Percentiles rank a stretch among this genome's conserved stretches.
Evolutionary conservation across 2,329 filamentous ascomycete species (phyloP).

Genomic region (Parastagonospora avenae): DNA sequence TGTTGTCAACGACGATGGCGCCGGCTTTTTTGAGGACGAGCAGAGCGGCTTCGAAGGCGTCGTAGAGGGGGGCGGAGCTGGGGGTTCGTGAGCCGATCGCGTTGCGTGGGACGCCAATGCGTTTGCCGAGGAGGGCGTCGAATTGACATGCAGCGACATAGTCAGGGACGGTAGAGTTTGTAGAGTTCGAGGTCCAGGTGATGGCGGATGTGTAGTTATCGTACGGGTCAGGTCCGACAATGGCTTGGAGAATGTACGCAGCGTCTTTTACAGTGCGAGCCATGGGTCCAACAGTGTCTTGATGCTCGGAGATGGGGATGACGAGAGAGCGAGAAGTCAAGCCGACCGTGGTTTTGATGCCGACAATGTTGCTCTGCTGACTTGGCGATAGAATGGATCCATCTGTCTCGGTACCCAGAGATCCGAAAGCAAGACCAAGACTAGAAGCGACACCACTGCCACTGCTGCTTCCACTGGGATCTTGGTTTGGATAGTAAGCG

Average conservation of each 20-base stretch:
- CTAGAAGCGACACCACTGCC: conserved; percentile 66
- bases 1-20: conserved; percentile 63
- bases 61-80: conserved; percentile 48
- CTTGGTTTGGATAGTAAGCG: conserved; percentile 66
- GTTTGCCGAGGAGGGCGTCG: conserved; percentile 59
- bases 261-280: conserved; percentile 64
- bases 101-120: conserved; percentile 69
- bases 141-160: conserved; percentile 65
- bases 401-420: conserved; percentile 66
- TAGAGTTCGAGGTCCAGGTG: conserved; percentile 51
- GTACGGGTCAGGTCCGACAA: conserved; percentile 58
- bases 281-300: conserved; percentile 64
- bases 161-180: conserved; percentile 56
- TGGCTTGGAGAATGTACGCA: conserved; percentile 62
- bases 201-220: conserved; percentile 66
- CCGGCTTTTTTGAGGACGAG: conserved; percentile 60
- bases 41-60: conserved; percentile 63
- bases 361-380: conserved; percentile 65
- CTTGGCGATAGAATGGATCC: conserved; percentile 67
- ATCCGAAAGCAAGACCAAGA: conserved; percentile 63
- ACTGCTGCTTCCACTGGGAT: conserved; percentile 53
- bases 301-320: conserved; percentile 66
- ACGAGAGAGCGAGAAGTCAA: conserved; percentile 67
- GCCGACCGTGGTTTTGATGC: conserved; percentile 66
- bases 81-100: conserved; percentile 51